A percentile compares a stretch with the other conserved stretches of the same genome.
Conservation (phyloP, 2,329 filamentous ascomycete genomes). For the Graphium sp. region DNA sequence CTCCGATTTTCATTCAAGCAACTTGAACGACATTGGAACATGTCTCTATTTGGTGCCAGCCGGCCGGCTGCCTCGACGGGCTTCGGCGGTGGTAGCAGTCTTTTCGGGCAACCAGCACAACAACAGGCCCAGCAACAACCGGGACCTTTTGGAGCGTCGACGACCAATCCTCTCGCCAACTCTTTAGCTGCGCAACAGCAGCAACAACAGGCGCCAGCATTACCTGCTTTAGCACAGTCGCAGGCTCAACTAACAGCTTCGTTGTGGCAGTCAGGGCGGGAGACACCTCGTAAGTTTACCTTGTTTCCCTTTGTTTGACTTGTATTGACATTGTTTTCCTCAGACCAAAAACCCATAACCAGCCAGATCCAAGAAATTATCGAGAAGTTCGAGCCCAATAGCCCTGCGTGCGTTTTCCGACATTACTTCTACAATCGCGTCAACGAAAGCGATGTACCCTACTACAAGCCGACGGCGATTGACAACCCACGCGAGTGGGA, state of each 20-base stretch:
- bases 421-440: conserved; percentile 82
- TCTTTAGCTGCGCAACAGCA: conserved; percentile 11
- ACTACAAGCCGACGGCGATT: conserved; percentile 51
- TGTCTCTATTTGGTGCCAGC: background rate
- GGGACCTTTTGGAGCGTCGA: conserved; percentile 20
- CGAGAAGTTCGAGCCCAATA: conserved; percentile 57
- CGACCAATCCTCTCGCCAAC: conserved; percentile 8
- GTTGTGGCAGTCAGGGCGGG: conserved; percentile 34
- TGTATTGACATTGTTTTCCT: conserved; percentile 3
- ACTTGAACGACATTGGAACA: background rate
- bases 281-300: conserved; percentile 25
- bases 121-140: conserved; percentile 17
- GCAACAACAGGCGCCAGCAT: conserved; percentile 21
- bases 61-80: conserved; percentile 1
- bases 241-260: conserved; percentile 30
- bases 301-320: conserved; percentile 1
- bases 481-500: conserved; percentile 74
- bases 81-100: conserved; percentile 6
- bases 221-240: conserved; percentile 23
- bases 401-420: conserved; percentile 57
- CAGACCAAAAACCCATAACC: conserved; percentile 51
- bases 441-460: conserved; percentile 56
- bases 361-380: conserved; percentile 57
- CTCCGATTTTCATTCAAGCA: no score
- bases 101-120: conserved; percentile 12